Evolutionary conservation across 1,139 yeast genomes (phyloP).

Genomic region (Arxiozyma slooffiae): DNA sequence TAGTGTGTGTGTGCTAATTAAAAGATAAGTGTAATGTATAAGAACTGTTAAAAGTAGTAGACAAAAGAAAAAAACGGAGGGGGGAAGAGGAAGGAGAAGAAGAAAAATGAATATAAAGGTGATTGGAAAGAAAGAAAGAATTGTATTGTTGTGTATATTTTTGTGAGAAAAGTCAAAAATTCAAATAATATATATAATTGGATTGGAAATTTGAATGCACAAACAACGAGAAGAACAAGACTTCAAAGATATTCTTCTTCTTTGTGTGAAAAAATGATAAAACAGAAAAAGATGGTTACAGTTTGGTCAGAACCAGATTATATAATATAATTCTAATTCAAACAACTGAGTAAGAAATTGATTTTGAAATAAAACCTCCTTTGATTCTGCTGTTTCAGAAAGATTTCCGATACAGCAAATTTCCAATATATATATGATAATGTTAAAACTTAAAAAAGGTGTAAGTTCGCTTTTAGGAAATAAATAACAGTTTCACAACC

Average conservation of each 20-base stretch:
- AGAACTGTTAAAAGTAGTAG: neutral
- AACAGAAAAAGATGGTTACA: neutral
- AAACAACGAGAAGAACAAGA: constrained; percentile 5
- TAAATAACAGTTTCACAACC: neutral
- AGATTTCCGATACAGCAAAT: neutral
- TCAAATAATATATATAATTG: constrained; percentile 9
- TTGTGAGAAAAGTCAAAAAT: constrained; percentile 11
- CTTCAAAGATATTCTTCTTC: constrained; percentile 3
- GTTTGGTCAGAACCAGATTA: neutral
- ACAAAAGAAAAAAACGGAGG: neutral
- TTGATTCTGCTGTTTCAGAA: neutral
- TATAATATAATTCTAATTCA: too few relatives aligned
- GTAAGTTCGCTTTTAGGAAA: neutral
- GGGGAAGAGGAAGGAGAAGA: too few relatives aligned
- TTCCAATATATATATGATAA: neutral
- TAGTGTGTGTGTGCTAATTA: neutral
- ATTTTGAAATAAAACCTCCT: neutral
- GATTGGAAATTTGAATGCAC: constrained; percentile 9
- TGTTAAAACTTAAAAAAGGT: neutral
- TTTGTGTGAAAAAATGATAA: neutral
- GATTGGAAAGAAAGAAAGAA: constrained; percentile 2
- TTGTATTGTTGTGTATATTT: constrained; percentile 14
- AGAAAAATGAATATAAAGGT: neutral
- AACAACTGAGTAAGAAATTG: neutral
- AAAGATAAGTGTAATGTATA: neutral